Evolutionary conservation across 1,139 yeast species (phyloP), one percentile per base, ranked within the genome.

Genomic region (Zygosaccharomyces pseudobailii): DNA sequence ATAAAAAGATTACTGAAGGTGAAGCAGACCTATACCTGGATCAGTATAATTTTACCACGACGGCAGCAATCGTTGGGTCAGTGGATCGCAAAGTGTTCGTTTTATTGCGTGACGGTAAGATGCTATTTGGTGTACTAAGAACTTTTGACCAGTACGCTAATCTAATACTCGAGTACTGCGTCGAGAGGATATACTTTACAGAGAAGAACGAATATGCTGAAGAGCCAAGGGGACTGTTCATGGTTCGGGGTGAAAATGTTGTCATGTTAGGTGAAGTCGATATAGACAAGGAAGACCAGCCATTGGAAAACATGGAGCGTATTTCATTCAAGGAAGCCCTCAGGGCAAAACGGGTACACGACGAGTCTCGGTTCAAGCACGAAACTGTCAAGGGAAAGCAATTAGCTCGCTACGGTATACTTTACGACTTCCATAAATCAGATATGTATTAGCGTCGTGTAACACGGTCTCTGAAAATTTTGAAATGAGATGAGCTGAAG

Each of bases 141-240:
- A 89, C 97, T 1, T 92, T 92, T 68, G 99, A 92, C 70, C 97
- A 92, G 67, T 92, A 85, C 68, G 84, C 97, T 52, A 92, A 92
- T 68, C 74, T 92, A 63, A 96, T 92, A 36, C 73, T 92, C 54
- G 97, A 94, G 68, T 96, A 90, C 63, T 82, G 96, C 13, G 72
- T 82, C 42, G 97, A 94, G 66, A 79, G 97, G 66, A 80, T 92
- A 59, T 89, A 86, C 67, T 71, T 84, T 54, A 67, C 69, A 24
- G 69, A 74, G 45, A 66, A 75, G 59, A 59, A 74, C 57, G 51
- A 58, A 39, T 92, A 82, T 64, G 96, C 87, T 5, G 96, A 92
- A 66, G 74, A 72, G 23, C 76, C 77, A 49, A 77, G 88, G 47
- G 95, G 95, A 1, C 88, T 88, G 43, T 85, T 84, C 62, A 80